Conservation (phyloP, 345 rosid species). For the Lepidium aucheri region DNA sequence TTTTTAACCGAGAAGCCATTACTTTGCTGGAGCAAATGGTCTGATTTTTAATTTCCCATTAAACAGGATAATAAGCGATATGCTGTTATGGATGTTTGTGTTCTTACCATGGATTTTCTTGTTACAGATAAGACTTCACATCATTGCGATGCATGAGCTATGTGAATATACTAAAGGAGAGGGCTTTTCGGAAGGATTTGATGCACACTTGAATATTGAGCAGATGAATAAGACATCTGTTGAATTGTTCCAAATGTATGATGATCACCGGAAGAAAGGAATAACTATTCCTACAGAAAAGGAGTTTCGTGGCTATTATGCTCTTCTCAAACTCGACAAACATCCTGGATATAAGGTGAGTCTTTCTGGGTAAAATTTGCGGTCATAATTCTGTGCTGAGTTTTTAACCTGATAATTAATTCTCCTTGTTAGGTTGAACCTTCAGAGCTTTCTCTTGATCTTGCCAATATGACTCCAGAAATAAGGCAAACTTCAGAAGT, state of each 20-base stretch:
- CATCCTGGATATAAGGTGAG: constrained; percentile 98
- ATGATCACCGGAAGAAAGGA: constrained; percentile 94
- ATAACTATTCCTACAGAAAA: constrained; percentile 60
- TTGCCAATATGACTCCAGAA: constrained; percentile 96
- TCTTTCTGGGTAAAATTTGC: constrained; percentile 10
- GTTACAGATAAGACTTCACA: constrained; percentile 89
- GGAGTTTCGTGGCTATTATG: constrained; percentile 97
- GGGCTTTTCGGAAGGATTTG: constrained; percentile 97
- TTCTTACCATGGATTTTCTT: constrained; percentile 24
- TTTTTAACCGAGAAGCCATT: constrained; percentile 68
- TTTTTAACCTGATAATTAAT: constrained; percentile 11
- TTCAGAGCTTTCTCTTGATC: constrained; percentile 91
- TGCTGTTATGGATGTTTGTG: constrained; percentile 2
- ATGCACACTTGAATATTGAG: constrained; percentile 95
- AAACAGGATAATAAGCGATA: not conserved
- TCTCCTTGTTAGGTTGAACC: constrained; percentile 78
- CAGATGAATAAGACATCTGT: constrained; percentile 99
- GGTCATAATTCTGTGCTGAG: constrained; percentile 8
- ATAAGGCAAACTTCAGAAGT: constrained; percentile 89
- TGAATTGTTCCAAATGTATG: constrained; percentile 94
- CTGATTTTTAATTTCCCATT: not conserved
- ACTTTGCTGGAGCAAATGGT: constrained; percentile 98
- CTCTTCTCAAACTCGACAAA: constrained; percentile 96
- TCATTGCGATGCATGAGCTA: constrained; percentile 91
- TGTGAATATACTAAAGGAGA: constrained; percentile 94